phyloP scores from a whole-genome alignment of 495 filamentous ascomycete species.

The Xylaria telfairii region DNA sequence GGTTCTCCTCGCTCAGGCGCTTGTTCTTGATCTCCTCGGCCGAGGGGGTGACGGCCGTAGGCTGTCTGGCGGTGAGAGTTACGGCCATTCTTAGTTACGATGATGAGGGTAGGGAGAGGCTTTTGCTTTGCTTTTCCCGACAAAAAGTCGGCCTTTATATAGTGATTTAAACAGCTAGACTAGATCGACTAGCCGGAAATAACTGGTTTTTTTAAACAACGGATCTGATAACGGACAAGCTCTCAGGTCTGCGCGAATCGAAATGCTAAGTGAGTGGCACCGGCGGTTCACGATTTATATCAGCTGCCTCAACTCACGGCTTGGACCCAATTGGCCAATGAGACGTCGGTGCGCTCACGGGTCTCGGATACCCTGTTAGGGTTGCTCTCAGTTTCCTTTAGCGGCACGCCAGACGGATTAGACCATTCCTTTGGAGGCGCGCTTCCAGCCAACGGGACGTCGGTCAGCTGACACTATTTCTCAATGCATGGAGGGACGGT shows the following conservation, averaged over 20 bases:
- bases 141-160: not conserved
- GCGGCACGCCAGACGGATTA: not conserved
- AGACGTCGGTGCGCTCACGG: not conserved
- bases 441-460: not conserved
- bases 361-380: constrained; percentile 9
- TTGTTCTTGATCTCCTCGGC: constrained; percentile 31
- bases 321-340: constrained; percentile 1
- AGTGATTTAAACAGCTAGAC: not conserved
- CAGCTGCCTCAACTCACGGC: not conserved
- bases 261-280: not conserved
- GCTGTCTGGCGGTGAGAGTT: constrained; percentile 17
- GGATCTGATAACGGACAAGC: constrained; percentile 12
- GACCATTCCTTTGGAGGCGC: constrained; percentile 5
- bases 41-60: constrained; percentile 24
- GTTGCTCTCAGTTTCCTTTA: not conserved
- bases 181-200: not conserved
- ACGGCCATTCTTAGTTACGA: constrained; percentile 13
- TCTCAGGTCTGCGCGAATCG: constrained; percentile 3
- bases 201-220: not conserved
- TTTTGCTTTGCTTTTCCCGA: no score
- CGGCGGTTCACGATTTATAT: constrained; percentile 19
- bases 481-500: constrained; percentile 8
- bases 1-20: constrained; percentile 45
- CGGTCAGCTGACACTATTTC: constrained; percentile 18
- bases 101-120: not conserved